phyloP scores from a whole-genome alignment of 352 stramenopile species.

The Globisporangium mamillatum region DNA sequence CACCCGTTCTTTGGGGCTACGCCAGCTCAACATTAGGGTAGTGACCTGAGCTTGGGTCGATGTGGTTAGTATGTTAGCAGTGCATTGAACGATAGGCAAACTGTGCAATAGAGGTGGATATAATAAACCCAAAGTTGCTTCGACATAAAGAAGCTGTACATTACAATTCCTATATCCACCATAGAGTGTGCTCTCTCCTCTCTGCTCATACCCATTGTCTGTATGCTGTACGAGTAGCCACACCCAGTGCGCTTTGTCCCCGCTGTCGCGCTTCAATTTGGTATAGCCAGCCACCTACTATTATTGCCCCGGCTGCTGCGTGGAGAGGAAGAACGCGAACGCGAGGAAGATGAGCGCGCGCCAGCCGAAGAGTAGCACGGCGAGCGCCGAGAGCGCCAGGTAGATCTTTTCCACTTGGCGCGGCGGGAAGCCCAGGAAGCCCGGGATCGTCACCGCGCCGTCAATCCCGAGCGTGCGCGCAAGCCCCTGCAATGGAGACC shows the following conservation, averaged over 20 bases:
- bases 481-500: conserved; percentile 47
- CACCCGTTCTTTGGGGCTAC: conserved; percentile 31
- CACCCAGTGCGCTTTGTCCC: neutral
- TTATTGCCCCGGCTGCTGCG: conserved; percentile 32
- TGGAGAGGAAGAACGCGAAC: conserved; percentile 63
- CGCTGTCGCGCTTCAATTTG: neutral
- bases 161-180: neutral
- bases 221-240: neutral
- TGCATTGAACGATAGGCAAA: neutral
- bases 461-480: conserved; percentile 56
- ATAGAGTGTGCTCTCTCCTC: neutral
- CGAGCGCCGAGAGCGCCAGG: conserved; percentile 49
- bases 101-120: neutral
- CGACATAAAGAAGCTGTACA: neutral
- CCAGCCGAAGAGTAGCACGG: conserved; percentile 67
- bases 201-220: neutral
- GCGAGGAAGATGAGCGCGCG: conserved; percentile 66
- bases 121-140: neutral
- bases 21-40: neutral
- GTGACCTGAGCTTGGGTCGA: neutral
- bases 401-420: conserved; percentile 71
- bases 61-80: neutral
- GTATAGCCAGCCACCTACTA: neutral
- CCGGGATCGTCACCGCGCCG: conserved; percentile 58
- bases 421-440: conserved; percentile 48